A percentile compares a stretch with the other conserved stretches of the same genome.
Conservation (phyloP, 371 early-diverging fungal genomes). For the Apophysomyces trapeziformis region DNA sequence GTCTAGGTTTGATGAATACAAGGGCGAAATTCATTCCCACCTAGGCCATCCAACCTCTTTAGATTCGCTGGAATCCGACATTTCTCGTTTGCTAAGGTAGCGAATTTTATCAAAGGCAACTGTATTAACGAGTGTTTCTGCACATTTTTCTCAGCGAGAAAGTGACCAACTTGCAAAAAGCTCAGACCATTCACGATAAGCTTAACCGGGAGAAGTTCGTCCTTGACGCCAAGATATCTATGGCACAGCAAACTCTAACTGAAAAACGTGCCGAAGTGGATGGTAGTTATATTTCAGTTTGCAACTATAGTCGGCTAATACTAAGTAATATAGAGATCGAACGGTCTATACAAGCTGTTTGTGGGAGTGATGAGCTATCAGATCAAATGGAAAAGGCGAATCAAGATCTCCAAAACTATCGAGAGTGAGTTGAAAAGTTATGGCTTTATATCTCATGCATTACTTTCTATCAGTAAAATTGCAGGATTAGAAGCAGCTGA, state of each 20-base stretch:
- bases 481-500: constrained; percentile 46
- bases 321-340: constrained; percentile 19
- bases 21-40: constrained; percentile 32
- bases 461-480: constrained; percentile 15
- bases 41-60: constrained; percentile 30
- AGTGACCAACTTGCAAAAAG: constrained; percentile 7
- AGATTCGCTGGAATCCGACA: constrained; percentile 32
- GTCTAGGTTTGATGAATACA: constrained; percentile 27
- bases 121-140: background rate
- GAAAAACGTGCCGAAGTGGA: constrained; percentile 25
- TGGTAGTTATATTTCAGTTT: constrained; percentile 13
- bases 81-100: constrained; percentile 18
- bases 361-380: constrained; percentile 30
- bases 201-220: constrained; percentile 33
- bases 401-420: constrained; percentile 14
- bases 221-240: constrained; percentile 42
- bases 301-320: background rate
- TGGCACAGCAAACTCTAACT: constrained; percentile 29
- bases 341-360: constrained; percentile 20
- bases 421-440: constrained; percentile 29
- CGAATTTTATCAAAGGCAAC: background rate
- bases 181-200: background rate
- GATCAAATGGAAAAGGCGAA: constrained; percentile 25
- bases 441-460: background rate
- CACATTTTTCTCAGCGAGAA: background rate